Evolutionary conservation across 805 yeast genomes (phyloP).

Genomic region (Priceomyces medius): DNA sequence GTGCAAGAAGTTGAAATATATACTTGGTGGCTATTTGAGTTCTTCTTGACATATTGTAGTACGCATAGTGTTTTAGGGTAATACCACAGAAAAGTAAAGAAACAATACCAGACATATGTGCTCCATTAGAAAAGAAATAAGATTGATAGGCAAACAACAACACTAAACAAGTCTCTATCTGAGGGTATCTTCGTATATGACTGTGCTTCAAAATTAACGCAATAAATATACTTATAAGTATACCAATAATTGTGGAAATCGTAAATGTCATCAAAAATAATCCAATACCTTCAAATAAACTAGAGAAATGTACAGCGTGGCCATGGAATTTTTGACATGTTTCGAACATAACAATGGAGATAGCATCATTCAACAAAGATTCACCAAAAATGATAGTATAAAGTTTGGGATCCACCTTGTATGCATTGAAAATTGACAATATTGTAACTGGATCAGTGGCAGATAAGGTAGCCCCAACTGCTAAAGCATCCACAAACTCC

Average conservation of each 20-base stretch:
- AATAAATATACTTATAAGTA: constrained; percentile 80
- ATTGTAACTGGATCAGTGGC: constrained; percentile 99
- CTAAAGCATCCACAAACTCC: constrained; percentile 94
- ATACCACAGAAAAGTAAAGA: constrained; percentile 94
- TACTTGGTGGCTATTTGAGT: constrained; percentile 96
- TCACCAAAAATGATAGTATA: constrained; percentile 98
- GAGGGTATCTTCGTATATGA: constrained; percentile 91
- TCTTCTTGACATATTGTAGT: constrained; percentile 94
- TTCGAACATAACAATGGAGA: constrained; percentile 98
- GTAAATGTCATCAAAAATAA: constrained; percentile 91
- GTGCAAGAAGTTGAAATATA: constrained; percentile 90
- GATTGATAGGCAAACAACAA: constrained; percentile 91
- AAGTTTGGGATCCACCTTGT: constrained; percentile 95
- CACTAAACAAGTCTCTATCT: constrained; percentile 92
- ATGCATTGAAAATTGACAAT: constrained; percentile 92
- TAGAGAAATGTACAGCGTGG: constrained; percentile 63
- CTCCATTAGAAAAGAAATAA: constrained; percentile 96
- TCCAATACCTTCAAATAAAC: constrained; percentile 92
- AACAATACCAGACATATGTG: constrained; percentile 99
- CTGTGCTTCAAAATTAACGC: constrained; percentile 90
- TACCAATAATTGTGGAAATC: constrained; percentile 85
- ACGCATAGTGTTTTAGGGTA: constrained; percentile 94
- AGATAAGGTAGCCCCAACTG: constrained; percentile 95
- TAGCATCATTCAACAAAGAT: constrained; percentile 92
- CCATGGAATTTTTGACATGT: constrained; percentile 97